These are phyloP conservation scores for Diaporthe nobilis DNA, from an alignment of 2,329 filamentous ascomycete species.

Conservation along the genomic window DNA sequence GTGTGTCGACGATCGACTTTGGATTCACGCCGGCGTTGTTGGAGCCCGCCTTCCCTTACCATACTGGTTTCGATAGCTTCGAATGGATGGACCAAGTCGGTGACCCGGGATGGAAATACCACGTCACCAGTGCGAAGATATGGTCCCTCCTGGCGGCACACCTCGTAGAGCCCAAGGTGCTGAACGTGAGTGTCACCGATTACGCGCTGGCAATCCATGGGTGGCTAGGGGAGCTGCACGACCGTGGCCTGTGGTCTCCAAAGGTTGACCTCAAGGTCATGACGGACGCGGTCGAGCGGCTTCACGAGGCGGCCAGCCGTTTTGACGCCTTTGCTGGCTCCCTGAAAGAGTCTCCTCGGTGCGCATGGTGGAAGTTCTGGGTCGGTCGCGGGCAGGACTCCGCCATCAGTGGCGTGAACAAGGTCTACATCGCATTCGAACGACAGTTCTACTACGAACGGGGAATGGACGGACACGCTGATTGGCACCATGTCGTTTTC, in stretches of 20 bases:
- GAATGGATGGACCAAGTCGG: neutral
- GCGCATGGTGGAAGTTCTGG: neutral
- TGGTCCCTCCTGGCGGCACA: neutral
- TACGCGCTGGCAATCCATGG: neutral
- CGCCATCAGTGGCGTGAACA: neutral
- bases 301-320: neutral
- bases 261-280: neutral
- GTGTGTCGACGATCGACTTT: neutral
- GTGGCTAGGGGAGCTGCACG: neutral
- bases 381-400: neutral
- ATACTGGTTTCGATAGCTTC: neutral
- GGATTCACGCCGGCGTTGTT: neutral
- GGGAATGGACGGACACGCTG: slow-evolving; percentile 3
- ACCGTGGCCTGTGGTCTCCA: neutral
- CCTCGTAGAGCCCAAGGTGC: neutral
- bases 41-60: neutral
- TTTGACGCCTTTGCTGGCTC: neutral
- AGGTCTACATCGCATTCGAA: neutral
- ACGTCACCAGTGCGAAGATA: neutral
- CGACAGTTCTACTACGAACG: neutral
- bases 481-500: slow-evolving; percentile 7
- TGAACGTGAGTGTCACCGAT: neutral
- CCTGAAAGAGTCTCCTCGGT: neutral
- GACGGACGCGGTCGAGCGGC: neutral
- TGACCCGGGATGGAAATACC: neutral